Evolutionary conservation across 2,329 filamentous ascomycete genomes (phyloP), one percentile per base, ranked within the genome.

Genomic region (Balansia obtecta): DNA sequence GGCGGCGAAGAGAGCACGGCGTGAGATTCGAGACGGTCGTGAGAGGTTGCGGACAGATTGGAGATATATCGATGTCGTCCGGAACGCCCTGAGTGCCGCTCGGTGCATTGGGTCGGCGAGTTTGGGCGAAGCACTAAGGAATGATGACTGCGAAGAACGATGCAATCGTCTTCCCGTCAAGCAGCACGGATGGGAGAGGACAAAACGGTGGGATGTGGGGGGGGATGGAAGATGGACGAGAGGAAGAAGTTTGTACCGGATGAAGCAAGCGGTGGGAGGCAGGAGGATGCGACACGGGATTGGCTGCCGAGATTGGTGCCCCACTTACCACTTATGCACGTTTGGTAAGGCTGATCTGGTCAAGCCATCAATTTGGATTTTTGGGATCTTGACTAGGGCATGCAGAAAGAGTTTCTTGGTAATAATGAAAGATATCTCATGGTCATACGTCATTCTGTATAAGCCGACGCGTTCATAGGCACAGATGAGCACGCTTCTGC

Each of bases 21-120:
- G 70, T 55, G 62, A 41, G 50, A 42, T 43, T 45, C 50, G 55
- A 16, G 51, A 45, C 43, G 55, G 72, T 60, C 77, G 78, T 59
- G 73, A 61, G 56, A 82, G 67, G 64, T 75, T 78, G 62, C 63
- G 82, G 66, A 79, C 76, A 61, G 75, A 75, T 61, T 74, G 77
- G 65, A 83, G 79, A 68, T 80, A 78, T 60, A 78, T 79, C 61
- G 82, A 78, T 61, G 79, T 80, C 63, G 82, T 80, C 72, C 85
- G 80, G 66, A 86, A 71, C 62, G 79, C 79, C 73, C 80, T 78
- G 56, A 82, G 69, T 58, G 80, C 78, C 68, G 78, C 83, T 70
- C 83, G 84, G 79, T 84, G 84, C 86, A 90, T 90, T 71, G 72
- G 72, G 60, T 53, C 58, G 55, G 43, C 16, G 18, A 9, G 34